phyloP scores from a whole-genome alignment of 495 filamentous ascomycete species.

The Penicillium coprophilum region DNA sequence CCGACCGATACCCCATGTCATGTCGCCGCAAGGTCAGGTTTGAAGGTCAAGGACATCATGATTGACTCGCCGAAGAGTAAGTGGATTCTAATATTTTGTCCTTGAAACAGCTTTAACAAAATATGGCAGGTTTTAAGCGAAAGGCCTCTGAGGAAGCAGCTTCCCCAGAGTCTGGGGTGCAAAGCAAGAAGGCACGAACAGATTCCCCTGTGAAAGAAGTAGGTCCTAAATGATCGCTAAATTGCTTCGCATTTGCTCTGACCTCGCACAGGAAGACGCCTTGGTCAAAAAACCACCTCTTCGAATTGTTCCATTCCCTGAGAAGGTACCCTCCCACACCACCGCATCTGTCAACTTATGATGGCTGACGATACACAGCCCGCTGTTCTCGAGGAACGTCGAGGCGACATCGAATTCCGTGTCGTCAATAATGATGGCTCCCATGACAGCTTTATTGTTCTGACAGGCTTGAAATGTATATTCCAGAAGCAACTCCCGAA shows the following conservation, averaged over 20 bases:
- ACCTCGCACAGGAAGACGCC: conserved; percentile 34
- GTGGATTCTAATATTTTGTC: not conserved
- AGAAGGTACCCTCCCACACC: conserved; percentile 57
- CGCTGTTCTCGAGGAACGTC: conserved; percentile 89
- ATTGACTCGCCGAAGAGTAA: conserved; percentile 28
- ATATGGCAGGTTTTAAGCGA: conserved; percentile 62
- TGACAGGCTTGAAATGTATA: conserved; percentile 95
- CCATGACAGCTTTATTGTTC: conserved; percentile 85
- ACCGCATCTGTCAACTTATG: not conserved
- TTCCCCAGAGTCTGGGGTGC: conserved; percentile 52
- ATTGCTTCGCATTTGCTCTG: not conserved
- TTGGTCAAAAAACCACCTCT: conserved; percentile 38
- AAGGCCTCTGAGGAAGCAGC: conserved; percentile 72
- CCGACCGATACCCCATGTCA: conserved; percentile 10
- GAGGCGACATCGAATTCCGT: conserved; percentile 94
- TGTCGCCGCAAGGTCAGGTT: not conserved
- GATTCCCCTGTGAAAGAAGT: conserved; percentile 55
- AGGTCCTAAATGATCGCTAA: conserved; percentile 1
- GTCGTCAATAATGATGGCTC: conserved; percentile 96
- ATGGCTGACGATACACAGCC: conserved; percentile 50
- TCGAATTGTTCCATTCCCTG: conserved; percentile 73
- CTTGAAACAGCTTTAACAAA: not conserved
- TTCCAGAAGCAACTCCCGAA: conserved; percentile 98
- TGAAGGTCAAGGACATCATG: conserved; percentile 16
- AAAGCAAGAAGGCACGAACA: conserved; percentile 62